phyloP scores from a whole-genome alignment of 495 filamentous ascomycete genomes.

The Tetracladium marchalianum region DNA sequence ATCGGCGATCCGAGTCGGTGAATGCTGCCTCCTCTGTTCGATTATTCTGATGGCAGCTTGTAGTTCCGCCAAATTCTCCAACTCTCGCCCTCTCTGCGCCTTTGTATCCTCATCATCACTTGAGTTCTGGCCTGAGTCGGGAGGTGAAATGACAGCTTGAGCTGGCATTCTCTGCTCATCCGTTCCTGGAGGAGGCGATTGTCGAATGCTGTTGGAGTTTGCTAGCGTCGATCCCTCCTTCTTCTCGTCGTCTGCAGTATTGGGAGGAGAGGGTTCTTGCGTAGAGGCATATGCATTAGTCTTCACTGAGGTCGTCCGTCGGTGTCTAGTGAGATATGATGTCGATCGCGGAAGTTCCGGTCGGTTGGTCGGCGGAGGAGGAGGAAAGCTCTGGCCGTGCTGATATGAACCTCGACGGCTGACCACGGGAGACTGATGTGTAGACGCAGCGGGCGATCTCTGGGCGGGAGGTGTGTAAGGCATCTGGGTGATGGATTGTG shows the following conservation, averaged over 20 bases:
- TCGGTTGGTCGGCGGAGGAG: constrained; percentile 31
- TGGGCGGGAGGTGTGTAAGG: constrained; percentile 88
- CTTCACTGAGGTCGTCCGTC: constrained; percentile 25
- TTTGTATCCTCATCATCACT: constrained; percentile 72
- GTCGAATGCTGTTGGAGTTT: constrained; percentile 49
- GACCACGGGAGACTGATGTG: constrained; percentile 49
- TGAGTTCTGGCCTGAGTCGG: constrained; percentile 65
- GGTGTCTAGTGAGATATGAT: constrained; percentile 58
- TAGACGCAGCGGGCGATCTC: constrained; percentile 67
- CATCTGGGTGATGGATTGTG: constrained; percentile 41
- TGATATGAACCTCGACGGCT: constrained; percentile 48
- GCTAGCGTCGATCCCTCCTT: constrained; percentile 23
- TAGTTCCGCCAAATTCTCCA: constrained; percentile 63
- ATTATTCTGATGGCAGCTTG: constrained; percentile 77
- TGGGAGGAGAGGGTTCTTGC: constrained; percentile 28
- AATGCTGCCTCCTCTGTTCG: constrained; percentile 52
- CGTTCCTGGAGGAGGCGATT: constrained; percentile 69
- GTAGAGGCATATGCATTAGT: constrained; percentile 22
- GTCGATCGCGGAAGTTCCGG: constrained; percentile 60
- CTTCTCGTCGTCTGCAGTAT: constrained; percentile 41
- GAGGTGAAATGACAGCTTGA: constrained; percentile 77
- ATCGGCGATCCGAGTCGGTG: constrained; percentile 37
- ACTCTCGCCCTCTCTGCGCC: constrained; percentile 39
- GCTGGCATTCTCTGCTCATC: constrained; percentile 58
- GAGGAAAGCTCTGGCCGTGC: constrained; percentile 23